Evolutionary conservation across 1,139 yeast genomes (phyloP).

Genomic region (Blastobotrys petasosporus): DNA sequence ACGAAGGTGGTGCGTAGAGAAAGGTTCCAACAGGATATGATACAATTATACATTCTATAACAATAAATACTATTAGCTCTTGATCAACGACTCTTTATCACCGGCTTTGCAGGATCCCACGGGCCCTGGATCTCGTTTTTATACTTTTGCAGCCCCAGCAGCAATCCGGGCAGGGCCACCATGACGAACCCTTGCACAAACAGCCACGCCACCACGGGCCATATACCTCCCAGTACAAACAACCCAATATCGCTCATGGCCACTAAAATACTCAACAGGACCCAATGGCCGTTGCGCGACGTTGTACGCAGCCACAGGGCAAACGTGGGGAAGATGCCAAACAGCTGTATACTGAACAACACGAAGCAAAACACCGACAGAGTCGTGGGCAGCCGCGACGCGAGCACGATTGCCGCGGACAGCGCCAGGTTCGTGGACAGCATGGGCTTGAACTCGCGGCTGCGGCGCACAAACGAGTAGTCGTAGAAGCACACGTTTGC

Average conservation of each 20-base stretch:
- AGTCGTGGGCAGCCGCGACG: constrained; percentile 72
- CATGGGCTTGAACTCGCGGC: constrained; percentile 44
- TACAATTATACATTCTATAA: background rate
- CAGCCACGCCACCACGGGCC: constrained; percentile 46
- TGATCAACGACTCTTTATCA: constrained; percentile 17
- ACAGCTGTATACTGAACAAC: constrained; percentile 62
- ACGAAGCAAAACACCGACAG: constrained; percentile 78
- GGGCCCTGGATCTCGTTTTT: constrained; percentile 90
- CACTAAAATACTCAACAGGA: constrained; percentile 23
- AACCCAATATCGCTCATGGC: constrained; percentile 30
- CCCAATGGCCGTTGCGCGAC: constrained; percentile 22
- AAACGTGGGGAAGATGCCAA: constrained; percentile 67
- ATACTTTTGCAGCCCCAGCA: constrained; percentile 65
- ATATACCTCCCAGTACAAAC: constrained; percentile 38
- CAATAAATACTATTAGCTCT: background rate
- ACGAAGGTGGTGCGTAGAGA: too few species aligned
- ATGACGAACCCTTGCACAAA: constrained; percentile 43
- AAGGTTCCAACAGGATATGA: too few species aligned
- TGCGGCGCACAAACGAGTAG: constrained; percentile 38
- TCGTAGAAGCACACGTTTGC: constrained; percentile 65
- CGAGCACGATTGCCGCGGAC: constrained; percentile 82
- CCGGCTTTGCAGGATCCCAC: constrained; percentile 85
- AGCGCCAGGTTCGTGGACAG: constrained; percentile 77
- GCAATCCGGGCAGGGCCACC: constrained; percentile 64
- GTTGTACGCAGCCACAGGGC: constrained; percentile 48